phyloP scores from a whole-genome alignment of 2,329 filamentous ascomycete species.

The Fusarium incarnatum region DNA sequence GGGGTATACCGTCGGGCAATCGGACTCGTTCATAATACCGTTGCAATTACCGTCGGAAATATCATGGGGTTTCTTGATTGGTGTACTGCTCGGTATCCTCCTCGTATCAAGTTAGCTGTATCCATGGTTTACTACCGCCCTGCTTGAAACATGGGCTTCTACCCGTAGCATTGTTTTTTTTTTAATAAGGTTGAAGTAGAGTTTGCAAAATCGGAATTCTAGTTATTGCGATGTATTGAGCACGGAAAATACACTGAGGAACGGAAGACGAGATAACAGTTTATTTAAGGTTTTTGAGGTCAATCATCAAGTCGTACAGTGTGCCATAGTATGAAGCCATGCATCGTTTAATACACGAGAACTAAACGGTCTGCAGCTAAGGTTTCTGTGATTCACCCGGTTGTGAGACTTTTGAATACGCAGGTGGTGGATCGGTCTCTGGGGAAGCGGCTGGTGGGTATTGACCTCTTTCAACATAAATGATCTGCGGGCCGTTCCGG shows the following conservation, averaged over 20 bases:
- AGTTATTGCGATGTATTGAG: neutral
- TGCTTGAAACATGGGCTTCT: neutral
- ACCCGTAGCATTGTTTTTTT: neutral
- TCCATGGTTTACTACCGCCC: slow-evolving; percentile 4
- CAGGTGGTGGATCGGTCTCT: neutral
- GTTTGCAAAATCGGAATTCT: neutral
- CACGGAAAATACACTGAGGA: neutral
- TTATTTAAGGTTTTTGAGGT: too few relatives aligned
- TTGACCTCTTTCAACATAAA: neutral
- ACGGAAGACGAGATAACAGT: neutral
- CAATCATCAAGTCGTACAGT: too few relatives aligned
- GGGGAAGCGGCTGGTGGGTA: neutral
- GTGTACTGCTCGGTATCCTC: neutral
- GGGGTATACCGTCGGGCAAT: too few relatives aligned
- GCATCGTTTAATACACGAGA: too few relatives aligned
- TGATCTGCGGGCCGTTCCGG: neutral
- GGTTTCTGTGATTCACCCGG: neutral
- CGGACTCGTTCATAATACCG: neutral
- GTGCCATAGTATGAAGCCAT: too few relatives aligned
- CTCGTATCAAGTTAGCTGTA: slow-evolving; percentile 6
- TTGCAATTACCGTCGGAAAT: neutral
- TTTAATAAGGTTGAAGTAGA: neutral
- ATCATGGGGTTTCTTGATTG: slow-evolving; percentile 5
- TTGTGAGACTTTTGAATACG: neutral
- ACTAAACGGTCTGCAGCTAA: too few relatives aligned